Percentiles rank a stretch among this genome's conserved stretches.
These are phyloP conservation scores for Schwanniomyces pseudopolymorphus DNA, from an alignment of 805 yeast genomes.

Conservation along the genomic window DNA sequence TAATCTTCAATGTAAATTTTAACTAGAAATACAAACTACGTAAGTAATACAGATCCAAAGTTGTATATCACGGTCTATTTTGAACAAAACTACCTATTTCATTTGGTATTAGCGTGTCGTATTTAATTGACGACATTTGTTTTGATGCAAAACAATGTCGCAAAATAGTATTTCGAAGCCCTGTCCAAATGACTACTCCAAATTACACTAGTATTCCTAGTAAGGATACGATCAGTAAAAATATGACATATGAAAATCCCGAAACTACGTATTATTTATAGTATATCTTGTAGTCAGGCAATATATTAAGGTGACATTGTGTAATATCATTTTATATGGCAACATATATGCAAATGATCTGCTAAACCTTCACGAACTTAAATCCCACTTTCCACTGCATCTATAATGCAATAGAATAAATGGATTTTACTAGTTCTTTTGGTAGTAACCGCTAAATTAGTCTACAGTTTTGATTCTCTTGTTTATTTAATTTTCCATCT, in stretches of 20 bases:
- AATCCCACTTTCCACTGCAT: background rate
- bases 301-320: too few relatives aligned
- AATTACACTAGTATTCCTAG: too few relatives aligned
- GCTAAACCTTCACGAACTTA: background rate
- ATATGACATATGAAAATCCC: too few relatives aligned
- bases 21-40: background rate
- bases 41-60: background rate
- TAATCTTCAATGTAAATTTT: background rate
- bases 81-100: background rate
- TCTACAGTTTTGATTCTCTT: background rate
- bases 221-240: too few relatives aligned
- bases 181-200: background rate
- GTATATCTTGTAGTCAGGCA: too few relatives aligned
- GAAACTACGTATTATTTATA: too few relatives aligned
- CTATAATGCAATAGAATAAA: background rate
- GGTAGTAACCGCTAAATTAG: background rate
- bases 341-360: too few relatives aligned
- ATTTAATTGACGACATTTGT: background rate
- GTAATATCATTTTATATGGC: too few relatives aligned
- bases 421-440: background rate
- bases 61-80: background rate
- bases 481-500: background rate
- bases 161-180: background rate
- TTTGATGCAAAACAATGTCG: slow-evolving; percentile 1
- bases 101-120: background rate